Conservation (phyloP, 768 basidiomycete species). For the Russula compacta region DNA sequence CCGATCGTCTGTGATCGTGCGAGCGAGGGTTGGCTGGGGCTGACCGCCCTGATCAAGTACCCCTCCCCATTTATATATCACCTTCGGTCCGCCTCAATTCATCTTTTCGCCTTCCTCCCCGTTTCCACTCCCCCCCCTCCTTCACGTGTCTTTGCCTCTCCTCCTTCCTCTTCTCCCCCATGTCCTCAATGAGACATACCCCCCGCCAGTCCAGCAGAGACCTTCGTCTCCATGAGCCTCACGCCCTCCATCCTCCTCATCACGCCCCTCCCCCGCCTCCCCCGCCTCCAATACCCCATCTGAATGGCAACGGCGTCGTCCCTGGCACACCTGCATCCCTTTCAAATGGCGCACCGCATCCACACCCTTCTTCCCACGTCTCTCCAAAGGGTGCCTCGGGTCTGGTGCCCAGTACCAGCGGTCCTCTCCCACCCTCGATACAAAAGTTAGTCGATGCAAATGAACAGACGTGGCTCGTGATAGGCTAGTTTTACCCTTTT, state of each 20-base stretch:
- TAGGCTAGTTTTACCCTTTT: slow-evolving; percentile 44
- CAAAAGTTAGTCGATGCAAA: slow-evolving; percentile 79
- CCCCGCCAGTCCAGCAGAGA: slow-evolving; percentile 54
- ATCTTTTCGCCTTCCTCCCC: slow-evolving; percentile 25
- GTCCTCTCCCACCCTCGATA: slow-evolving; percentile 36
- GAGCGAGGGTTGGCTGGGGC: slow-evolving; percentile 32
- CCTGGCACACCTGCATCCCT: slow-evolving; percentile 34
- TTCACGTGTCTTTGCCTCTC: slow-evolving; percentile 22
- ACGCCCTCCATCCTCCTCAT: slow-evolving; percentile 35
- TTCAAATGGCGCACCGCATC: slow-evolving; percentile 36
- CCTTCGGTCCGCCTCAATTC: slow-evolving; percentile 20
- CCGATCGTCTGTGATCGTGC: slow-evolving; percentile 61
- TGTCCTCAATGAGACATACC: slow-evolving; percentile 50
- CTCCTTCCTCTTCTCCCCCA: slow-evolving; percentile 26
- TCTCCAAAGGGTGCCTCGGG: slow-evolving; percentile 27
- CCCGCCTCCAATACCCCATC: slow-evolving; percentile 36
- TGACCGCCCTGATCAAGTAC: slow-evolving; percentile 34
- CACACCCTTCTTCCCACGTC: slow-evolving; percentile 30
- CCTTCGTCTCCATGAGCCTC: slow-evolving; percentile 53
- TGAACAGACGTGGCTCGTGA: slow-evolving; percentile 92
- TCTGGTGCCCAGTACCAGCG: slow-evolving; percentile 19
- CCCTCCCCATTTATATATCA: slow-evolving; percentile 28
- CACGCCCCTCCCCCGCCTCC: slow-evolving; percentile 36
- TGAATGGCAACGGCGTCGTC: slow-evolving; percentile 46
- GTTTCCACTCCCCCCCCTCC: slow-evolving; percentile 26